phyloP scores from a whole-genome alignment of 106 monocot genomes.

The Acanthochlamys bracteata region DNA sequence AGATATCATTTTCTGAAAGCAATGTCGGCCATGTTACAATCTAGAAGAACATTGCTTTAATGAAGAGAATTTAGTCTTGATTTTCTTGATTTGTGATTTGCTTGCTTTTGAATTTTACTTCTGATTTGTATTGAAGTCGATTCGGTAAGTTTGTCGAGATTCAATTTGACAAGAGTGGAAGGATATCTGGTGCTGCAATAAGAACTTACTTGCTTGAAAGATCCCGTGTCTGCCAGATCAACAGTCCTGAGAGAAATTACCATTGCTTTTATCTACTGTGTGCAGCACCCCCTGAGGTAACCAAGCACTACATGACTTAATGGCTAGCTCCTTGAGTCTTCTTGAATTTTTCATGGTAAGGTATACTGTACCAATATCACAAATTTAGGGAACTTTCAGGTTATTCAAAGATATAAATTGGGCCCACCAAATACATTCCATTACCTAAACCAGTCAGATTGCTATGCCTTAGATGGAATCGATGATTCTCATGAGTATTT shows the following conservation, averaged over 20 bases:
- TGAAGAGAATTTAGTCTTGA: too few species aligned
- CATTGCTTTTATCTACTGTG: conserved; percentile 86
- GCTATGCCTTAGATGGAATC: conserved; percentile 62
- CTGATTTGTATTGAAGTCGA: conserved; percentile 31
- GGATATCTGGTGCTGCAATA: conserved; percentile 77
- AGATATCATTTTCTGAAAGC: too few species aligned
- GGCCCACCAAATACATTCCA: conserved; percentile 63
- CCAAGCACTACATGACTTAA: too few species aligned
- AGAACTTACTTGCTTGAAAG: conserved; percentile 80
- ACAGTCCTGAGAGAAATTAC: conserved; percentile 74
- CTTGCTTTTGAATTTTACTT: too few species aligned
- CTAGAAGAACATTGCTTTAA: too few species aligned
- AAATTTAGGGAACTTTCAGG: too few species aligned
- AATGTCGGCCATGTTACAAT: too few species aligned
- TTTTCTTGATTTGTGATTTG: too few species aligned
- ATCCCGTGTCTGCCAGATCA: conserved; percentile 74
- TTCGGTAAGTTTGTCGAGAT: conserved; percentile 91
- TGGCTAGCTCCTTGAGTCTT: too few species aligned
- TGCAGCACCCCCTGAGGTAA: conserved; percentile 64
- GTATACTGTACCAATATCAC: too few species aligned
- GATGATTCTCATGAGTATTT: conserved; percentile 75
- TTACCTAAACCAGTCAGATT: conserved; percentile 77
- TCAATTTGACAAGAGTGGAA: conserved; percentile 68
- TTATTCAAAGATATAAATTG: conserved; percentile 59
- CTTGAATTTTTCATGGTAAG: too few species aligned